Base-by-base conservation (phyloP, 257 asterid species). In the Penstemon barbatus region DNA sequence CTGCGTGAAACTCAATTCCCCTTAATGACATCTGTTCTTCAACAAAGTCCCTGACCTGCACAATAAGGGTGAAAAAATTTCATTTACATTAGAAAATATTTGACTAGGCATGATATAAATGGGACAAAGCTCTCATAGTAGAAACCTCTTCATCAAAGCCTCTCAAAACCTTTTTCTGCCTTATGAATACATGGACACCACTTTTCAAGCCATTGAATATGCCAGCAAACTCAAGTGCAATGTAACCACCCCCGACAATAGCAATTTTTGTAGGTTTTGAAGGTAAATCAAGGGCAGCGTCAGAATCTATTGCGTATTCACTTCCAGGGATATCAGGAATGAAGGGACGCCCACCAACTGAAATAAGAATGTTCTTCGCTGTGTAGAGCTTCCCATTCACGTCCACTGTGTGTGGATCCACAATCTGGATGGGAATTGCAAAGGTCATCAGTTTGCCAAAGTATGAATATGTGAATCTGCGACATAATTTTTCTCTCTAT, bases 221-320 rank as follows among this genome's bases (percentile, higher is more conserved):
- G 69, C 99, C 97, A 73, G 97, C 99, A 84, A 93, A 93, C 87
- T 93, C 99, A 66, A 90, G 92, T 49, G 99, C 99, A 77, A 93
- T 93, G 72, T 93, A 93, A 62, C 99, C 97, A 50, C 99, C 99
- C 12, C 99, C 99, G 71, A 93, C 84, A 65, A 93, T 93, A 53
- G 99, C 99, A 72, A 93, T 85, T 77, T 88, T 93, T 50, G 46
- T 75, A 65, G 99, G 99, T 61, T 78, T 87, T 53, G 91, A 84
- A 36, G 96, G 96, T 67, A 93, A 85, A 78, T 93, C 99, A 40
- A 93, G 92, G 78, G 99, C 99, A 44, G 92, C 95, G 77, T 93
- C 99, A 52, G 99, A 93, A 81, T 93, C 97, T 63, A 93, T 88
- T 10, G 85, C 97, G 66, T 79, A 82, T 78, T 90, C 96, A 52